Evolutionary conservation across 352 stramenopile genomes (phyloP), one percentile per base, ranked within the genome.

Genomic region (Globisporangium radiosum): DNA sequence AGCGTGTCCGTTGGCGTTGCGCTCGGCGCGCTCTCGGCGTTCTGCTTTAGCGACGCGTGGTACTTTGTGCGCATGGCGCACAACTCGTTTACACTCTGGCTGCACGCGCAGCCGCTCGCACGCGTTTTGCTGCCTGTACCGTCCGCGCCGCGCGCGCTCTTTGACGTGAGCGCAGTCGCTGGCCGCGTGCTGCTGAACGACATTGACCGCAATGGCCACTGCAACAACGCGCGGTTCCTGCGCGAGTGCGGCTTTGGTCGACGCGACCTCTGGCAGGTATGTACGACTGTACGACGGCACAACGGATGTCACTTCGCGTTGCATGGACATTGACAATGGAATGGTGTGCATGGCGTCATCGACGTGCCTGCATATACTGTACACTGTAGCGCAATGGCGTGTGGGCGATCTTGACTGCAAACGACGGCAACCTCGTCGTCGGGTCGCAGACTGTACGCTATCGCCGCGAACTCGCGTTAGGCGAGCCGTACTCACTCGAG

Each of bases 131-230:
- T 61, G 36, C n/a, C 54, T 44, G 7, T 3, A 6, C 55, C 59
- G 7, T 54, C 60, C 4, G 70, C 66, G 52, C 77, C 64, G 15
- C 64, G 71, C 7, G 64, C 73, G 36, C 64, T 95, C 42, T 85
- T 94, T 39, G 77, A 71, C 0, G 56, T 63, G 13, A 88, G 80
- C 60, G 60, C 65, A n/a, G 49, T 88, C 13, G 43, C 62, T 2
- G 81, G 76, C 0, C 69, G 76, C 39, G 65, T 95, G 9, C 51
- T 64, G 45, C 70, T 86, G 15, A 76, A 67, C 33, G 84, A 94
- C 48, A 86, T 95, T 47, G 86, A 95, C 59, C 84, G 86, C 49
- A 95, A 95, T 52, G 84, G 77, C 4, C 86, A 95, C 59, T 95
- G 69, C 67, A 95, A 93, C 65, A 95, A 95, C 44, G 80, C 86